A percentile compares a stretch with the other conserved stretches of the same genome.
phyloP scores from a whole-genome alignment of 202 grass and related monocot species.

The Zoysia matrella region DNA sequence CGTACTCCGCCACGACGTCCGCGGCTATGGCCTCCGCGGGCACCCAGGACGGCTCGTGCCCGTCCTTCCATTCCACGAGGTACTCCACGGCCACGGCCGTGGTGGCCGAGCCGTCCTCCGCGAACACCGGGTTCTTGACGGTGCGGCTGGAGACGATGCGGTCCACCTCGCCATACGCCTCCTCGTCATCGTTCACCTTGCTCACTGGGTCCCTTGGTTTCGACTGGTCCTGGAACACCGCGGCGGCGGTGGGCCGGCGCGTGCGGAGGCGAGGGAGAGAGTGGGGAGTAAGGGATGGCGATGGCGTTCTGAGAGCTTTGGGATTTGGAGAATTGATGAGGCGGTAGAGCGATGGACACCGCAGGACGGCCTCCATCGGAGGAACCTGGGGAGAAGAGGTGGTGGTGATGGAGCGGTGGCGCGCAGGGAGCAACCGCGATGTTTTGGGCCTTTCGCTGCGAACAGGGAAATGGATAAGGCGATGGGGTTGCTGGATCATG shows the following conservation, averaged over 20 bases:
- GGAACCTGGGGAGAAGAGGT: background rate
- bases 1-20: no score
- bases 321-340: constrained; percentile 51
- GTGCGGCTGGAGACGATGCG: no score
- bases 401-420: constrained; percentile 32
- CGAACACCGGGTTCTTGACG: no score
- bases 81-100: no score
- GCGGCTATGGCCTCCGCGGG: no score
- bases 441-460: background rate
- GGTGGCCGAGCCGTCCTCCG: no score
- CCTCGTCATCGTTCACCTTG: background rate
- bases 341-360: constrained; percentile 80
- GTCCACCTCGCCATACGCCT: no score
- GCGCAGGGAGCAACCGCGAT: constrained; percentile 49
- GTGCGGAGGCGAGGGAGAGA: constrained; percentile 18
- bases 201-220: constrained; percentile 33
- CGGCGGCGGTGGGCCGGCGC: constrained; percentile 41
- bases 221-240: constrained; percentile 74
- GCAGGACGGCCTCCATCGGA: constrained; percentile 78
- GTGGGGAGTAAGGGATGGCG: background rate
- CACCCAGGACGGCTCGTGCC: no score
- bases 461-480: constrained; percentile 36
- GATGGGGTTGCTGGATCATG: constrained; percentile 45
- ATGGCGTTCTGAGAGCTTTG: constrained; percentile 9
- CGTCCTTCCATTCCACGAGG: no score